Percentiles rank a stretch among this genome's conserved stretches.
Conservation (phyloP, 75 land plant species). For the Cunninghamia lanceolata region DNA sequence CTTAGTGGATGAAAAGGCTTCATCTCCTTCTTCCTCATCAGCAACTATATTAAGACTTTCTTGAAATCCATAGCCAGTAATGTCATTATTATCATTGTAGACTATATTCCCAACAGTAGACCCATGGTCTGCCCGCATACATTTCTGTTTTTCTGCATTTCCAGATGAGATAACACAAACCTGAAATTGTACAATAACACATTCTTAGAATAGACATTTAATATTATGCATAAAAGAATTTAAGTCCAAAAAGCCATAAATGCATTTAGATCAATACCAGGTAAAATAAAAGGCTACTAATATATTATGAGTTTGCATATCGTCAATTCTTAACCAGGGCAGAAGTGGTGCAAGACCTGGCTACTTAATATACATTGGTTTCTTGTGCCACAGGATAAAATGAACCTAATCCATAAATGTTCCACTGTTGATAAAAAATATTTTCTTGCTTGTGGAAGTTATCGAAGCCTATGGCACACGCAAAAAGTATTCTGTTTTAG, state of each 20-base stretch:
- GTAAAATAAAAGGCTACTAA: not conserved
- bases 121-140: not conserved
- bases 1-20: not conserved
- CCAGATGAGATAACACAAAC: not conserved
- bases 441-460: not conserved
- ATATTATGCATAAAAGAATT: not conserved
- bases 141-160: not conserved
- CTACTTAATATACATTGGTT: not conserved
- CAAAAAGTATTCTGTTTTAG: too few species aligned
- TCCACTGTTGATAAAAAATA: too few species aligned
- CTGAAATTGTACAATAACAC: not conserved
- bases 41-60: conserved; percentile 6
- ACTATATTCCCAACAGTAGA: not conserved
- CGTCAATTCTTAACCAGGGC: not conserved
- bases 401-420: not conserved
- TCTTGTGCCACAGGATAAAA: not conserved
- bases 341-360: not conserved
- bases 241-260: not conserved
- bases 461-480: not conserved
- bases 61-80: not conserved
- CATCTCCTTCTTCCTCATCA: not conserved
- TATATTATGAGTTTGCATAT: not conserved
- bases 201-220: not conserved
- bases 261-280: not conserved
- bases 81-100: not conserved